Evolutionary conservation across 2,329 filamentous ascomycete genomes (phyloP), one percentile per base, ranked within the genome.

Genomic region (Madurella mycetomatis): DNA sequence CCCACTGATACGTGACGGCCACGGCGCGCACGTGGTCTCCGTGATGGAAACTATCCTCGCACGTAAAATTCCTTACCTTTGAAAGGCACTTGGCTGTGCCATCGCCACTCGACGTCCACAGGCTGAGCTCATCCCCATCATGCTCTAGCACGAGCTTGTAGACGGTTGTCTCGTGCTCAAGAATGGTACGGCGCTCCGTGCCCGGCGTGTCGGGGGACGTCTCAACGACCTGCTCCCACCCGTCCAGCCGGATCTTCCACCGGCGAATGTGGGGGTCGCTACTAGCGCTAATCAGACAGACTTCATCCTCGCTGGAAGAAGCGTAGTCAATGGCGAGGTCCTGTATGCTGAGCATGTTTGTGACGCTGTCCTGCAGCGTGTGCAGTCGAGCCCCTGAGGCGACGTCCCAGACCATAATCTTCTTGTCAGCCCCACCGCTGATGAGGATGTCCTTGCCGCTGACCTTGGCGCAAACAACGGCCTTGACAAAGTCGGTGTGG

Each of bases 81-180:
- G 85, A 79, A 9, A 96, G 78, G 62, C 90, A 92, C 69, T 92
- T 94, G 1, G 85, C 85, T 0, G 87, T 91, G 62, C 90, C 94
- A 69, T 99, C 94, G 4, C 90, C 91, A 56, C 90, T 96, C 5
- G 92, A 88, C 8, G 92, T 96, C 91, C 91, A 97, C 13, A 96
- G 73, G 63, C 96, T 89, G 32, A 81, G 84, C 12, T 82, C 79
- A 7, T 84, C 82, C 34, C 72, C 73, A 5, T 76, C 73, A 15
- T 69, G 66, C 60, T 91, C 87, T 63, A 95, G 95, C 17, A 81
- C 74, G 13, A 97, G 73, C 60, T 82, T 85, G 71, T 96, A 95
- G 9, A 99, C 84, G 61, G 88, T 94, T 1, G 94, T 99, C 62
- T 96, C 90, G 70, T 99, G 94, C 58, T 86, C 86, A 45, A 87